A percentile compares a stretch with the other conserved stretches of the same genome.
Conservation (phyloP, 2,329 filamentous ascomycete species). For the Penicillium frequentans region DNA sequence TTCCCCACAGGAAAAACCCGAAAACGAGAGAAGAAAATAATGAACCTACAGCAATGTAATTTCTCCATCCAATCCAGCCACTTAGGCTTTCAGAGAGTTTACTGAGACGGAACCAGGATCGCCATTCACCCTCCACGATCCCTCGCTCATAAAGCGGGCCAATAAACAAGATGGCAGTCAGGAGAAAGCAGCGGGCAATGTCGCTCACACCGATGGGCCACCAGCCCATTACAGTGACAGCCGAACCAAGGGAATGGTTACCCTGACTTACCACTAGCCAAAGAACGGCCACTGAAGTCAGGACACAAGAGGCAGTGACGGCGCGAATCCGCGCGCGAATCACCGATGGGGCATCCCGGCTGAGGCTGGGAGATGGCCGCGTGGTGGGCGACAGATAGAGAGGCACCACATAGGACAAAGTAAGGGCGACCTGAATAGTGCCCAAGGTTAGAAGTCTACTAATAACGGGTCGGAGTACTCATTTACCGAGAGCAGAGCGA, state of each 20-base stretch:
- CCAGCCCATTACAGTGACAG: constrained; percentile 72
- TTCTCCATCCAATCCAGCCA: constrained; percentile 82
- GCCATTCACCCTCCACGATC: constrained; percentile 70
- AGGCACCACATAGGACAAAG: constrained; percentile 83
- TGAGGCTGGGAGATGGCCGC: constrained; percentile 73
- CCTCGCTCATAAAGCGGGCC: constrained; percentile 81
- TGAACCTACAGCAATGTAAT: constrained; percentile 73
- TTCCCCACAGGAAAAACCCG: not conserved
- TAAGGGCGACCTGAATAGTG: constrained; percentile 67
- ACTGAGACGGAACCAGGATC: constrained; percentile 59
- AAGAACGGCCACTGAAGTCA: constrained; percentile 67
- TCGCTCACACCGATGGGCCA: constrained; percentile 73
- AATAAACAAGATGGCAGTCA: constrained; percentile 77
- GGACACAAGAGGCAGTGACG: constrained; percentile 72
- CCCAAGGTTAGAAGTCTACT: constrained; percentile 1
- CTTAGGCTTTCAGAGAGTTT: constrained; percentile 61
- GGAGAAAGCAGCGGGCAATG: constrained; percentile 61
- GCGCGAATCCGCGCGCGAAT: constrained; percentile 83
- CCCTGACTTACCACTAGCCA: constrained; percentile 61
- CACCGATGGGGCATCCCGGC: constrained; percentile 83
- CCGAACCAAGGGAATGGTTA: constrained; percentile 51
- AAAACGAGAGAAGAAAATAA: not conserved
- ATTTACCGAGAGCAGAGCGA: constrained; percentile 41
- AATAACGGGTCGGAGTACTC: not conserved
- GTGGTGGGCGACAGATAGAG: constrained; percentile 83